phyloP scores from a whole-genome alignment of 306 rosid species.

The Cyclanthera cordifolia region DNA sequence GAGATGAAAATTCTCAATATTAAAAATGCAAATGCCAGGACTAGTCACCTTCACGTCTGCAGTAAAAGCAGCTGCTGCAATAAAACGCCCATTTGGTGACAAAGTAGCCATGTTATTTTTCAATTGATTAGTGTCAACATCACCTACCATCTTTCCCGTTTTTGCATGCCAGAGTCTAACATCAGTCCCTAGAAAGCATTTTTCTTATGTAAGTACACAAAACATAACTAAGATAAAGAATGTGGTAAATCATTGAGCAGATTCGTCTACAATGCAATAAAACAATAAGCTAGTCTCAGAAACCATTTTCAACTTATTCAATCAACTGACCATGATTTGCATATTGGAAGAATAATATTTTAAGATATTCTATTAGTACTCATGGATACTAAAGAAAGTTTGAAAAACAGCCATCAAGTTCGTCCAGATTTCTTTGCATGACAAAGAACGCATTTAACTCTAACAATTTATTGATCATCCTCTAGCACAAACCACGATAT shows the following conservation, averaged over 20 bases:
- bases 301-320: neutral
- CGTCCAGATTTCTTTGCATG: neutral
- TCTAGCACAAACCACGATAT: neutral
- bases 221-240: neutral
- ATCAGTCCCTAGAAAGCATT: constrained; percentile 52
- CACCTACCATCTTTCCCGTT: constrained; percentile 74
- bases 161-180: constrained; percentile 91
- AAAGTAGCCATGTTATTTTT: constrained; percentile 85
- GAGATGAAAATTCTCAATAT: neutral
- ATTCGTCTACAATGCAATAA: neutral
- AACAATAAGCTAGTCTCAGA: neutral
- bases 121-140: constrained; percentile 89
- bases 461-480: neutral
- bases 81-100: constrained; percentile 94
- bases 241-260: neutral
- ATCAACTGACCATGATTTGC: neutral
- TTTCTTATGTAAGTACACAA: neutral
- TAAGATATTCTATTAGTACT: neutral
- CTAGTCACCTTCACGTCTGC: constrained; percentile 81
- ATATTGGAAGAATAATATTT: neutral
- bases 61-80: constrained; percentile 99
- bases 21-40: neutral
- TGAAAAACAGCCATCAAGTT: neutral
- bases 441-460: neutral
- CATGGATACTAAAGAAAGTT: neutral